Percentiles rank a stretch among this genome's conserved stretches.
Evolutionary conservation across 164 flowering plant species (phyloP).

Genomic region (Piper longum): DNA sequence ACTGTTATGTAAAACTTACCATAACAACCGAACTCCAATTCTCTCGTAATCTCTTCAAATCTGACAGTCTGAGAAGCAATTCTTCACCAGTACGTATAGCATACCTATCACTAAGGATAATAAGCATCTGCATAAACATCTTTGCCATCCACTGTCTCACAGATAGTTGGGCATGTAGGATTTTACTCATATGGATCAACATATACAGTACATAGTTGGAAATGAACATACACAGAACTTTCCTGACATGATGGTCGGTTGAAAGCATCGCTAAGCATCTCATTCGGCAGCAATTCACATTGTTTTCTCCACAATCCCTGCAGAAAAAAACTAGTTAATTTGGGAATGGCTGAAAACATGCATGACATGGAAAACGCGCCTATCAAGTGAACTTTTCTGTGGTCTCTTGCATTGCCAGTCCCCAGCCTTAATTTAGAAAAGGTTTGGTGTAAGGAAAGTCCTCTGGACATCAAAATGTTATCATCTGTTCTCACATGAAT

Average conservation of each 20-base stretch:
- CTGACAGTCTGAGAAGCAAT: constrained; percentile 30
- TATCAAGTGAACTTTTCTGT: background rate
- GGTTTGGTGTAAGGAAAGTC: too few relatives aligned
- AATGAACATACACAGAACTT: constrained; percentile 9
- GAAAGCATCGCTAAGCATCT: constrained; percentile 30
- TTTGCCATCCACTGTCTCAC: background rate
- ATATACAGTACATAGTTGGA: too few relatives aligned
- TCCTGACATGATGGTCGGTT: constrained; percentile 35
- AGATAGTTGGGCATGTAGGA: background rate
- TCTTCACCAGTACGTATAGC: constrained; percentile 15
- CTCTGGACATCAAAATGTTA: too few relatives aligned
- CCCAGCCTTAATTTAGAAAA: too few relatives aligned
- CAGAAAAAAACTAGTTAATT: constrained; percentile 1
- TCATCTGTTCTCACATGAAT: too few relatives aligned
- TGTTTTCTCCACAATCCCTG: constrained; percentile 24
- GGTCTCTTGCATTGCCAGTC: too few relatives aligned
- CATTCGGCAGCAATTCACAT: constrained; percentile 19
- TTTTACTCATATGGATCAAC: too few relatives aligned
- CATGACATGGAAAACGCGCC: background rate
- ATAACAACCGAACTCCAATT: constrained; percentile 47
- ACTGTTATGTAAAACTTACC: constrained; percentile 25
- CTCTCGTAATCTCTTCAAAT: constrained; percentile 33
- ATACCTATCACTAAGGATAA: constrained; percentile 14
- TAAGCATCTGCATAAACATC: background rate
- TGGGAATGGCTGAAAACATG: background rate